Conservation (phyloP, 73 alveolate species). For the Symbiodinium natans region DNA sequence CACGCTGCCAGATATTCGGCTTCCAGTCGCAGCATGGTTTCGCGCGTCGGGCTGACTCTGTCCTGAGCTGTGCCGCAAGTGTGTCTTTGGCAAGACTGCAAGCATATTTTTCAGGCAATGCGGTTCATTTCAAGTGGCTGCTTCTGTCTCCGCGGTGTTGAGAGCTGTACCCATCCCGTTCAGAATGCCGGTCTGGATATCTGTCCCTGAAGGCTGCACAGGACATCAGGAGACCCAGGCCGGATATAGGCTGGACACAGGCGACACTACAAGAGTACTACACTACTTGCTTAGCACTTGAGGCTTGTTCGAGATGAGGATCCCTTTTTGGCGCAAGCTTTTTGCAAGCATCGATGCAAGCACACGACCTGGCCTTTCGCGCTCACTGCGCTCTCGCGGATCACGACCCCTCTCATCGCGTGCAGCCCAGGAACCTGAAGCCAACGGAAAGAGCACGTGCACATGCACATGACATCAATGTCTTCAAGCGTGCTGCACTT, state of each 20-base stretch:
- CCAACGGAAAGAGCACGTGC: no score
- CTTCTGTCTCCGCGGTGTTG: background rate
- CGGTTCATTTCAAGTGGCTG: background rate
- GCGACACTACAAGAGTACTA: no score
- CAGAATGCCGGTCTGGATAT: background rate
- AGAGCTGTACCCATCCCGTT: background rate
- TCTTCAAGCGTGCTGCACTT: no score
- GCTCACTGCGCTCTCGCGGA: background rate
- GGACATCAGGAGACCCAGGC: background rate
- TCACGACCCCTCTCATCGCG: slow-evolving; percentile 7
- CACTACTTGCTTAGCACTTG: no score
- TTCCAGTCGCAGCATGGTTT: slow-evolving; percentile 2
- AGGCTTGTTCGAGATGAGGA: no score
- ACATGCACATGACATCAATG: no score
- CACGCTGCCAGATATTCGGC: slow-evolving; percentile 1
- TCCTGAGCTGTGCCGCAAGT: background rate
- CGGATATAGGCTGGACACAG: no score
- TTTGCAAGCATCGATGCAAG: no score
- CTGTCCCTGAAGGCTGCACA: background rate
- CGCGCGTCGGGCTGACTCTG: background rate
- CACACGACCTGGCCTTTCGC: slow-evolving; percentile 16
- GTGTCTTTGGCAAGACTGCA: no score
- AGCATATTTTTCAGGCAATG: no score
- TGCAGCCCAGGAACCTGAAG: background rate
- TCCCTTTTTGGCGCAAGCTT: no score